Base-by-base conservation (phyloP, 176 grass and related monocot genomes). In the Saccharum officinarum region DNA sequence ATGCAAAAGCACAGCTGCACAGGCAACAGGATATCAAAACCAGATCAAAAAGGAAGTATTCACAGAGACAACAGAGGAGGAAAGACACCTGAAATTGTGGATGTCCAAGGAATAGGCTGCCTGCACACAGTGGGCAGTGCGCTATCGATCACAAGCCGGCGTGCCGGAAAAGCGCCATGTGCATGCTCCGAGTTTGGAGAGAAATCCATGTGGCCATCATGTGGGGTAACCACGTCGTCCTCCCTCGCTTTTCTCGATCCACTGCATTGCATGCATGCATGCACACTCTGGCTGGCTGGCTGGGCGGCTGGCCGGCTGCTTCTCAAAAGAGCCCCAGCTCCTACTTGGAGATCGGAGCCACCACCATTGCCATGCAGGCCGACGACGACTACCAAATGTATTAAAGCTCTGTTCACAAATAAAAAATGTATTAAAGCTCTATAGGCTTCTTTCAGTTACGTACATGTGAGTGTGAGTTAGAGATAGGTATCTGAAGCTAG, bases 141-240 rank as follows among this genome's bases (percentile, higher is more conserved):
- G 61, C 57, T 46, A 67, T 38, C 37, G 17, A 63, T 28, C 28
- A 28, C 28, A 28, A 28, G 1, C 28, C 28, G 28, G 67, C 54
- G 65, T 31, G 41, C n/a, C 34, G 76, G 76, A 61, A 82, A 83
- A 66, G 76, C 13, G 50, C 9, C 87, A 89, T 86, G 88, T 82
- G 77, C 52, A 1, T 47, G 41, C 15, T 31, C 83, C 78, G 34
- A 82, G 50, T 44, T 54, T 77, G 78, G 83, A 76, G 72, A 82
- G 88, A 78, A 89, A 54, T 16, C 78, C 83, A 86, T 86, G 82
- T 85, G 88, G 77, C 77, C 71, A 28, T 68, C 87, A 89, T 89
- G 88, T 85, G 87, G 84, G 69, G 46, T 7, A 23, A 37, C 14
- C 36, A 25, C 46, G 17, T 9, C 14, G 28, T 28, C 14, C 33